phyloP scores from a whole-genome alignment of 768 basidiomycete genomes.

The Russula sp. region DNA sequence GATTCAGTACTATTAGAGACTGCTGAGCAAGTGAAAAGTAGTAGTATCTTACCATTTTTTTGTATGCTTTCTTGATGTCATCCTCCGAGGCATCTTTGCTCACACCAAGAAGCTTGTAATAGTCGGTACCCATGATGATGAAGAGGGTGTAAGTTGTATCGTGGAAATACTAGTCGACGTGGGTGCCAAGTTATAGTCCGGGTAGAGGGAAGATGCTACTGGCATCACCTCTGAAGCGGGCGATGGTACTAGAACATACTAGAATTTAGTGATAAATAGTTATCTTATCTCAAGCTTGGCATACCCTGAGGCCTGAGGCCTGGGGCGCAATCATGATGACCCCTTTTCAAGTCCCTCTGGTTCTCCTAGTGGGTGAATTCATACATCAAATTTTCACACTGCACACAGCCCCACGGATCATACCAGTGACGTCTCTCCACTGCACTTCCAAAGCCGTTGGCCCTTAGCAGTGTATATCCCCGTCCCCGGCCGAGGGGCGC shows the following conservation, averaged over 20 bases:
- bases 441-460: too few relatives aligned
- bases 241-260: conserved; percentile 13
- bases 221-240: background rate
- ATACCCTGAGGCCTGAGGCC: background rate
- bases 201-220: background rate
- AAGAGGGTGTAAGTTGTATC: background rate
- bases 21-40: background rate
- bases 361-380: too few relatives aligned
- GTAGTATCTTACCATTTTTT: conserved; percentile 66
- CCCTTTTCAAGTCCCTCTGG: too few relatives aligned
- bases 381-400: too few relatives aligned
- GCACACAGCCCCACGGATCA: too few relatives aligned
- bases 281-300: conserved; percentile 3
- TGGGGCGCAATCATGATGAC: too few relatives aligned
- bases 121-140: conserved; percentile 70
- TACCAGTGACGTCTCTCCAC: too few relatives aligned
- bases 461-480: too few relatives aligned
- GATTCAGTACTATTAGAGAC: background rate
- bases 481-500: too few relatives aligned
- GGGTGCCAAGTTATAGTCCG: background rate
- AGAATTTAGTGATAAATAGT: conserved; percentile 8
- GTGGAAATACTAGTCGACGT: background rate
- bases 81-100: conserved; percentile 70
- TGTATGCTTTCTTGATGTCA: conserved; percentile 91
- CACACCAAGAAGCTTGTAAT: conserved; percentile 81